Conservation (phyloP, 495 filamentous ascomycete genomes). For the Talaromyces stipitatus region DNA sequence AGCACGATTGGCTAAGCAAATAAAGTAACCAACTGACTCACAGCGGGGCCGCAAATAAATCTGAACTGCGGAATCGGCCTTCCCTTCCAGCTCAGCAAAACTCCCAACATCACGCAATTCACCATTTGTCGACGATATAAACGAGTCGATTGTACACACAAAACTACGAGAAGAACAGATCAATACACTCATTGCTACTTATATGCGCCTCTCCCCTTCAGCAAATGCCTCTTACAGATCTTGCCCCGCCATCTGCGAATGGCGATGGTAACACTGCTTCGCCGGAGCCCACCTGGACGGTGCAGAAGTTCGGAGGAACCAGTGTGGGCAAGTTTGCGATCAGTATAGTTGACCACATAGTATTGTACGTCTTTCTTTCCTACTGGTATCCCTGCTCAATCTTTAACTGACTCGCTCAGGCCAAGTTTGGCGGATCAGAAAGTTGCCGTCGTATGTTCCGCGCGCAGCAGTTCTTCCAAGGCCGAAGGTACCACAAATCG, state of each 20-base stretch:
- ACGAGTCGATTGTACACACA: too few species aligned
- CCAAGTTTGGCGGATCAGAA: slow-evolving; percentile 56
- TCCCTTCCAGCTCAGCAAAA: neutral
- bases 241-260: slow-evolving; percentile 1
- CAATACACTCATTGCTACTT: neutral
- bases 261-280: neutral
- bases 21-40: neutral
- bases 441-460: slow-evolving; percentile 88
- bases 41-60: slow-evolving; percentile 1
- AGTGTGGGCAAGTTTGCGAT: slow-evolving; percentile 62
- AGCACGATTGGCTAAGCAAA: neutral
- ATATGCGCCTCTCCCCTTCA: neutral
- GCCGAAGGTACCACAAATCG: slow-evolving; percentile 88
- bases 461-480: slow-evolving; percentile 83
- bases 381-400: neutral
- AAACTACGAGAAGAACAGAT: neutral
- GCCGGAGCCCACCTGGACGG: slow-evolving; percentile 49
- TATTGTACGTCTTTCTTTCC: slow-evolving; percentile 43
- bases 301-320: slow-evolving; percentile 81
- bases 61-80: slow-evolving; percentile 1
- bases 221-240: slow-evolving; percentile 1
- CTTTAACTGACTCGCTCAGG: slow-evolving; percentile 34
- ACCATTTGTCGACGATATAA: too few species aligned
- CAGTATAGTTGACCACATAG: slow-evolving; percentile 68
- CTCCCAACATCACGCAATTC: neutral